phyloP scores from a whole-genome alignment of 768 basidiomycete genomes.

The Psilocybe tampanensis region DNA sequence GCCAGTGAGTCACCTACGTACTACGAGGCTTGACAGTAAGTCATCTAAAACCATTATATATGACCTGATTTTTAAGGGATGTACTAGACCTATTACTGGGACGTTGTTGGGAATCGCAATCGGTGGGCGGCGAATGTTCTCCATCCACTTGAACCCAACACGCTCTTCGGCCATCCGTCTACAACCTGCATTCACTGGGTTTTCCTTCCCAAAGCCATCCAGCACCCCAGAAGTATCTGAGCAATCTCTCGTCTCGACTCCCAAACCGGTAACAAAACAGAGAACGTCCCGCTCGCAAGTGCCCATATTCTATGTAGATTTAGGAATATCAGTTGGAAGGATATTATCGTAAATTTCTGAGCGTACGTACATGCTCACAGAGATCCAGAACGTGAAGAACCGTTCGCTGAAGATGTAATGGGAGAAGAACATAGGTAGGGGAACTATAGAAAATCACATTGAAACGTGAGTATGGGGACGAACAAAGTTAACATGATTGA shows the following conservation, averaged over 20 bases:
- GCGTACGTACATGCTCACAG: conserved; percentile 34
- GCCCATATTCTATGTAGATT: conserved; percentile 31
- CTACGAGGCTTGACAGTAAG: too few relatives aligned
- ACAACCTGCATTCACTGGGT: too few relatives aligned
- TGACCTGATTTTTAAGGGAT: too few relatives aligned
- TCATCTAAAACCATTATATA: too few relatives aligned
- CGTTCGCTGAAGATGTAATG: conserved; percentile 31
- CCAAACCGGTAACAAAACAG: conserved; percentile 38
- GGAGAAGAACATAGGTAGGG: conserved; percentile 36
- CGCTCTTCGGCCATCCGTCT: too few relatives aligned
- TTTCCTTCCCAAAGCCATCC: conserved; percentile 1
- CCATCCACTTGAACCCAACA: too few relatives aligned
- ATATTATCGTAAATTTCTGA: not conserved
- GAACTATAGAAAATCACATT: conserved; percentile 22
- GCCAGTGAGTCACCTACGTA: too few relatives aligned
- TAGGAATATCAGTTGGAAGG: not conserved
- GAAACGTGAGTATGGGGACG: not conserved
- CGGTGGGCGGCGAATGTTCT: too few relatives aligned
- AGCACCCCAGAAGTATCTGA: conserved; percentile 17
- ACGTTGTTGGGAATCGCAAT: too few relatives aligned
- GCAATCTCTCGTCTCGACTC: conserved; percentile 36
- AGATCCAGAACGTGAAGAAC: conserved; percentile 41
- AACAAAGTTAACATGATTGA: not conserved
- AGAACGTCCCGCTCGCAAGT: conserved; percentile 36
- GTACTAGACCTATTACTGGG: too few relatives aligned